Conservation (phyloP, 176 grass and related monocot species). For the Oryza glaberrima region DNA sequence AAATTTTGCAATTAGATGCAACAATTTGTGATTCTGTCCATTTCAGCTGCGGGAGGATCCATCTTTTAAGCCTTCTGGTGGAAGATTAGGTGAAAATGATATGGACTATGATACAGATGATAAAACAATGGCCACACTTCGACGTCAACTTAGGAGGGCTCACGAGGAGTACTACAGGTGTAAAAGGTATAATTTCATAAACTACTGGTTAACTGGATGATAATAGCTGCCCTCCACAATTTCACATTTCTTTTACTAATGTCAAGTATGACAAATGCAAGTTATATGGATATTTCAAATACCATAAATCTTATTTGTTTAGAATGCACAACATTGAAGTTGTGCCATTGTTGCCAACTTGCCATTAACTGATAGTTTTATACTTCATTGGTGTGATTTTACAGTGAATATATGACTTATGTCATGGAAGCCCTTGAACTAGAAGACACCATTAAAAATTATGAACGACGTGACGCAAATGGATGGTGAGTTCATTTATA, state of each 20-base stretch:
- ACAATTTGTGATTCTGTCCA: slow-evolving; percentile 36
- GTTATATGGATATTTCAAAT: slow-evolving; percentile 28
- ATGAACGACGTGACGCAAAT: slow-evolving; percentile 82
- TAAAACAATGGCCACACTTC: slow-evolving; percentile 95
- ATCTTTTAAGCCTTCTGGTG: slow-evolving; percentile 95
- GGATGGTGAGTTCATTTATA: slow-evolving; percentile 80
- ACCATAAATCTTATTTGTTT: slow-evolving; percentile 12
- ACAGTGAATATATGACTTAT: slow-evolving; percentile 96
- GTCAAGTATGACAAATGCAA: background rate
- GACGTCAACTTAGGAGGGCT: slow-evolving; percentile 89
- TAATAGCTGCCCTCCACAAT: background rate
- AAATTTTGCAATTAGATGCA: slow-evolving; percentile 6
- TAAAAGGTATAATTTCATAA: slow-evolving; percentile 69
- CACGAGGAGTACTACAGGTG: slow-evolving; percentile 98
- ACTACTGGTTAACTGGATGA: background rate
- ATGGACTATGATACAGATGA: slow-evolving; percentile 99
- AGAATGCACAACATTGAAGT: background rate
- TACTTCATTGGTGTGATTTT: slow-evolving; percentile 41
- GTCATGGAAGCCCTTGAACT: slow-evolving; percentile 95
- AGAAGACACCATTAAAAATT: slow-evolving; percentile 98
- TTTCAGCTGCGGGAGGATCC: slow-evolving; percentile 85
- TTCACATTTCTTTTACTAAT: slow-evolving; percentile 44
- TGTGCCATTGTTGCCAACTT: slow-evolving; percentile 20
- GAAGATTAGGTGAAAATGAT: slow-evolving; percentile 95
- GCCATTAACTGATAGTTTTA: slow-evolving; percentile 37